Conservation (phyloP, 352 stramenopile species). For the Globisporangium canariense region DNA sequence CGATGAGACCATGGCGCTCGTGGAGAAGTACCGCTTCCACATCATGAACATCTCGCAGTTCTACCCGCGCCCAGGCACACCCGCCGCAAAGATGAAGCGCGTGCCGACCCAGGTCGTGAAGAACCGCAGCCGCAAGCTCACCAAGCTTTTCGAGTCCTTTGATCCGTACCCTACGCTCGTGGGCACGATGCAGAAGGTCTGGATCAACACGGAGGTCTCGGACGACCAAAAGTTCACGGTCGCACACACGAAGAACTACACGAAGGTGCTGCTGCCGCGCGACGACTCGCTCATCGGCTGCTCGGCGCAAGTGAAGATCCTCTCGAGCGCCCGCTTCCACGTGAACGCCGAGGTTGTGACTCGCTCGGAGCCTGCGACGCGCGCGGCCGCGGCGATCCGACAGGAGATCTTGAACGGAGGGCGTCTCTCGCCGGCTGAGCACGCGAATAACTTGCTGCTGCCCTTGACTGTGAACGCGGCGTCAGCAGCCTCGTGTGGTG, state of each 20-base stretch:
- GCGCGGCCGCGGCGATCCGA: conserved; percentile 44
- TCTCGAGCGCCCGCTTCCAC: conserved; percentile 65
- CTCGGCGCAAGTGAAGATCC: conserved; percentile 57
- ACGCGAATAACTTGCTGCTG: conserved; percentile 21
- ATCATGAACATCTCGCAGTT: conserved; percentile 95
- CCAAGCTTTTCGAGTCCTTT: conserved; percentile 84
- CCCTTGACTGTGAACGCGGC: conserved; percentile 25
- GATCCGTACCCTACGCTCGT: conserved; percentile 75
- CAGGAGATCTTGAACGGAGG: conserved; percentile 45
- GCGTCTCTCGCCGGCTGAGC: conserved; percentile 27
- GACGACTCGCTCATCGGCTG: conserved; percentile 78
- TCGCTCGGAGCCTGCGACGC: conserved; percentile 48
- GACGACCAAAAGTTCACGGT: conserved; percentile 79
- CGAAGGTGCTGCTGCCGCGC: conserved; percentile 85
- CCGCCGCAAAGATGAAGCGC: conserved; percentile 88
- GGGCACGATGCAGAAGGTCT: conserved; percentile 59
- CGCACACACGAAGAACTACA: conserved; percentile 90
- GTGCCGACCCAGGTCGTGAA: conserved; percentile 88
- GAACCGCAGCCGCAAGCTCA: conserved; percentile 80
- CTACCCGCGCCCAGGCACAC: conserved; percentile 89
- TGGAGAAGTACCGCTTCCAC: conserved; percentile 86
- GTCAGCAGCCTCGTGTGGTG: conserved; percentile 28
- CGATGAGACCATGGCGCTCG: conserved; percentile 82
- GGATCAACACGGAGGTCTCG: conserved; percentile 83
- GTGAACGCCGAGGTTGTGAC: conserved; percentile 62